These are phyloP conservation scores for Thyridium curvatum DNA, from an alignment of 2,329 filamentous ascomycete species.

Conservation along the genomic window DNA sequence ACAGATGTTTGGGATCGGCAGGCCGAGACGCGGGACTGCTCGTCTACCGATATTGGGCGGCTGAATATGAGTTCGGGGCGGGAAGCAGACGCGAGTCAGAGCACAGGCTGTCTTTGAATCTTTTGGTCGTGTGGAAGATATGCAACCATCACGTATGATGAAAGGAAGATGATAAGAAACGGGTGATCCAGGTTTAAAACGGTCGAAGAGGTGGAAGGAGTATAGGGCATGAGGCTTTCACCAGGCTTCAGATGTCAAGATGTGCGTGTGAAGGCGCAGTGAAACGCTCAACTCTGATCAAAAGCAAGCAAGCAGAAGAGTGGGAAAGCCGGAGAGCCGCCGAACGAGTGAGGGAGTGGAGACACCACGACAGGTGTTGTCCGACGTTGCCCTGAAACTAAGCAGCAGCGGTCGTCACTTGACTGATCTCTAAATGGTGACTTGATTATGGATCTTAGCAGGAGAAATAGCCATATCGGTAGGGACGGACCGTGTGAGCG, in stretches of 20 bases:
- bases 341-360: slow-evolving; percentile 15
- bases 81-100: background rate
- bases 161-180: too few species aligned
- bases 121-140: background rate
- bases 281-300: too few species aligned
- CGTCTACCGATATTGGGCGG: slow-evolving; percentile 19
- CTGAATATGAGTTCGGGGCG: slow-evolving; percentile 11
- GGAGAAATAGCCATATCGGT: slow-evolving; percentile 30
- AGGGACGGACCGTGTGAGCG: slow-evolving; percentile 34
- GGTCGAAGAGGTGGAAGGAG: too few species aligned
- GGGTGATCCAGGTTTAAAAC: too few species aligned
- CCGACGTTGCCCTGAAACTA: slow-evolving; percentile 13
- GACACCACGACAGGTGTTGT: slow-evolving; percentile 10
- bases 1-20: slow-evolving; percentile 8
- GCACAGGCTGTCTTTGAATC: background rate
- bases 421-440: slow-evolving; percentile 9
- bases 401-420: slow-evolving; percentile 19
- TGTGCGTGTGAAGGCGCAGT: background rate
- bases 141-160: too few species aligned
- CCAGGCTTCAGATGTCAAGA: background rate
- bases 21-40: slow-evolving; percentile 5
- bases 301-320: slow-evolving; percentile 9
- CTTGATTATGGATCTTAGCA: slow-evolving; percentile 20
- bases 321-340: slow-evolving; percentile 16
- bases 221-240: background rate